Evolutionary conservation across 2,329 filamentous ascomycete genomes (phyloP).

Genomic region (Tolypocladium pustulatum): DNA sequence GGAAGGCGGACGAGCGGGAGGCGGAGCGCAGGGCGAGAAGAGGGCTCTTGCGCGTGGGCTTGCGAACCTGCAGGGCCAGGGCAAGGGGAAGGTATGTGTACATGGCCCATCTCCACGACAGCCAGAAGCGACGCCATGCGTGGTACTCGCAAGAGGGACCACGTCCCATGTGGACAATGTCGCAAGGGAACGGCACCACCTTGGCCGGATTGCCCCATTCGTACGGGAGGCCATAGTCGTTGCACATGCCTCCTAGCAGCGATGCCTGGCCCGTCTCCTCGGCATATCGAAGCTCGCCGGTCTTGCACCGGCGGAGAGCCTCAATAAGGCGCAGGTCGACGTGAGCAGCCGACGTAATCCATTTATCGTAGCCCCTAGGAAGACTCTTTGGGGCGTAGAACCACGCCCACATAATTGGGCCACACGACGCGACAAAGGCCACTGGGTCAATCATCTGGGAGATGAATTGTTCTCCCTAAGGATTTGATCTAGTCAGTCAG

Average conservation of each 20-base stretch:
- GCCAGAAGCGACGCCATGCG: constrained; percentile 54
- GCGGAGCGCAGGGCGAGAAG: constrained; percentile 49
- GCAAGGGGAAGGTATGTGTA: constrained; percentile 69
- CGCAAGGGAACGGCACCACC: constrained; percentile 66
- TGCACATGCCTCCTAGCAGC: constrained; percentile 61
- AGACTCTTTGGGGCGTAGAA: constrained; percentile 65
- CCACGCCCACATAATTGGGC: constrained; percentile 82
- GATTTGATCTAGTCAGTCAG: neutral
- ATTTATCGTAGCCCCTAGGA: constrained; percentile 65
- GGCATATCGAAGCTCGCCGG: constrained; percentile 58
- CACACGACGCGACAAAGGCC: constrained; percentile 62
- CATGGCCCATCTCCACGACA: constrained; percentile 65
- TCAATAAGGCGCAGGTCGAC: constrained; percentile 66
- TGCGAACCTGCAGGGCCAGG: constrained; percentile 47
- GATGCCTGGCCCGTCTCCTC: constrained; percentile 59
- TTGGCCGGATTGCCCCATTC: constrained; percentile 62
- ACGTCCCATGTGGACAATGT: constrained; percentile 72
- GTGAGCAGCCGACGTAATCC: constrained; percentile 69
- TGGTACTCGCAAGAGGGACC: constrained; percentile 67
- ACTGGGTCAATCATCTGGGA: constrained; percentile 46
- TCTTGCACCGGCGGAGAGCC: constrained; percentile 57
- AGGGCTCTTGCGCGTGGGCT: constrained; percentile 33
- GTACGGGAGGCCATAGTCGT: constrained; percentile 57
- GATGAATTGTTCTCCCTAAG: constrained; percentile 21
- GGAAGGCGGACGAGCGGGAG: constrained; percentile 62